Conservation (phyloP, 805 yeast genomes). For the Candida hispaniensis region DNA sequence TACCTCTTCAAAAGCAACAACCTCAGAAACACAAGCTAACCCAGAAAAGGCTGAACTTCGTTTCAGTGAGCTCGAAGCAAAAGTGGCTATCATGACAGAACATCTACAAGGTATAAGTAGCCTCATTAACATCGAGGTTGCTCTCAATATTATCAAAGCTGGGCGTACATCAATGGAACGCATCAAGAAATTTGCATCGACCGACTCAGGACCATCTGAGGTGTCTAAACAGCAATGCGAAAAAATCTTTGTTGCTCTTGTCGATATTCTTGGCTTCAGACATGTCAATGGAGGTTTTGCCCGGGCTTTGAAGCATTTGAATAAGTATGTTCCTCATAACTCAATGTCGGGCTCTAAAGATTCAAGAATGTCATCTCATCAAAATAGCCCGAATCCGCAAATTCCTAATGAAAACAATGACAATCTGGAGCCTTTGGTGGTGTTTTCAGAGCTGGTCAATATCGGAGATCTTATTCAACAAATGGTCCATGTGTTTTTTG, state of each 20-base stretch:
- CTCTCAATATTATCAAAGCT: slow-evolving; percentile 55
- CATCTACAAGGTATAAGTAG: slow-evolving; percentile 67
- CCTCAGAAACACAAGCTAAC: slow-evolving; percentile 2
- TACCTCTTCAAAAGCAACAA: background rate
- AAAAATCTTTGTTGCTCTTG: slow-evolving; percentile 56
- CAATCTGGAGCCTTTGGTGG: slow-evolving; percentile 61
- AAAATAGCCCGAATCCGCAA: too few relatives aligned
- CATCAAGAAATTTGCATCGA: slow-evolving; percentile 37
- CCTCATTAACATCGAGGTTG: slow-evolving; percentile 70
- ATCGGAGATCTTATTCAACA: slow-evolving; percentile 88
- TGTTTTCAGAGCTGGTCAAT: slow-evolving; percentile 83
- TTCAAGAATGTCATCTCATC: background rate
- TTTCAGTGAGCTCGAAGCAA: slow-evolving; percentile 64
- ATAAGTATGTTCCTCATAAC: slow-evolving; percentile 53
- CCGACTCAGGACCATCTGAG: slow-evolving; percentile 28
- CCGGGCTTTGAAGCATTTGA: slow-evolving; percentile 60
- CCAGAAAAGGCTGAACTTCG: slow-evolving; percentile 24
- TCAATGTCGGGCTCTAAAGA: slow-evolving; percentile 7
- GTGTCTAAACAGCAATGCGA: slow-evolving; percentile 40
- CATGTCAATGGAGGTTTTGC: slow-evolving; percentile 82
- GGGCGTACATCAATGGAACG: slow-evolving; percentile 57
- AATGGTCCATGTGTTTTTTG: slow-evolving; percentile 82
- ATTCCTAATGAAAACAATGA: slow-evolving; percentile 17
- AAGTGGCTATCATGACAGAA: slow-evolving; percentile 61
- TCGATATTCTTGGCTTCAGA: slow-evolving; percentile 51